These are phyloP conservation scores for Streptanthus diversifolius DNA, from an alignment of 345 rosid species.

Conservation along the genomic window DNA sequence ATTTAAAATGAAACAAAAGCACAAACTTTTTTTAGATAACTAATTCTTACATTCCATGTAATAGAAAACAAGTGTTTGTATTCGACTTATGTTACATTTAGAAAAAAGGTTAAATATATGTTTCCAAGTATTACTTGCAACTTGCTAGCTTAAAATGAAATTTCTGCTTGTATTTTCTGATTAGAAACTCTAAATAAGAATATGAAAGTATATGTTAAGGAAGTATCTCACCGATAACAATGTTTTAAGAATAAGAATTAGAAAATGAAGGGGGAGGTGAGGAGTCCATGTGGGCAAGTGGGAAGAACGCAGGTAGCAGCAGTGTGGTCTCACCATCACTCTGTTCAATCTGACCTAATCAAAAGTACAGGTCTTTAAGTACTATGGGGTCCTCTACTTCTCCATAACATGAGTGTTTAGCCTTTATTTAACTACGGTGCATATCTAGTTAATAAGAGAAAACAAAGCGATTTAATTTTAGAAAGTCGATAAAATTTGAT, in stretches of 20 bases:
- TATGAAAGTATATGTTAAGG: no score
- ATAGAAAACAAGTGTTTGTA: not conserved
- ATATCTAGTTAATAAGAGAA: not conserved
- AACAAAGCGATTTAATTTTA: not conserved
- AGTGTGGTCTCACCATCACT: conserved; percentile 29
- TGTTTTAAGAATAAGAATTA: no score
- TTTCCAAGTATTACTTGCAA: not conserved
- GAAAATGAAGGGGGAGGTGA: not conserved
- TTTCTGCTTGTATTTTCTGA: not conserved
- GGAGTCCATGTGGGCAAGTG: conserved; percentile 34
- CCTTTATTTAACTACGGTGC: conserved; percentile 4
- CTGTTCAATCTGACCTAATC: conserved; percentile 3
- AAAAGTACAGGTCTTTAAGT: not conserved
- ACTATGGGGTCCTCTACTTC: not conserved
- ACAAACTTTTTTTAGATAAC: not conserved
- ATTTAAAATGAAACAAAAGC: not conserved
- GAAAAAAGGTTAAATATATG: not conserved
- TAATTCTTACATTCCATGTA: not conserved
- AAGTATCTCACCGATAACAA: no score
- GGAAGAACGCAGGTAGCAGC: conserved; percentile 15
- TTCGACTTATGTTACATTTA: not conserved
- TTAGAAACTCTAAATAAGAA: no score
- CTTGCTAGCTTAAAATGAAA: not conserved
- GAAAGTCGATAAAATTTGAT: conserved; percentile 1
- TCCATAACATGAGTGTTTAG: conserved; percentile 9